phyloP scores from a whole-genome alignment of 805 yeast genomes.

The Hanseniaspora lindneri region DNA sequence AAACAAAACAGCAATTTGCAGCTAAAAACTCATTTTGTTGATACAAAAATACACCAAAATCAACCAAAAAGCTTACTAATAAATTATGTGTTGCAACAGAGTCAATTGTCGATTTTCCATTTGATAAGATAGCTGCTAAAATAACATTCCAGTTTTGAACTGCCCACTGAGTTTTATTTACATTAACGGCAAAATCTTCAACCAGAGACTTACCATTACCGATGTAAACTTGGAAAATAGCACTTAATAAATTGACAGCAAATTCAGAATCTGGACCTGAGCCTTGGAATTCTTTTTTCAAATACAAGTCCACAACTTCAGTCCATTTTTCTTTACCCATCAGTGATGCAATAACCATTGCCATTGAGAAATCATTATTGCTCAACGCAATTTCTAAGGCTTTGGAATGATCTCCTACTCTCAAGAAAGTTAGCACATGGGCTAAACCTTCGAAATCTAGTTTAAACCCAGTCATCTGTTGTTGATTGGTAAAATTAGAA shows the following conservation, averaged over 20 bases:
- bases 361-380: slow-evolving; percentile 63
- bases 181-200: slow-evolving; percentile 35
- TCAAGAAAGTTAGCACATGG: slow-evolving; percentile 32
- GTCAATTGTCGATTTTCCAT: slow-evolving; percentile 22
- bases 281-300: slow-evolving; percentile 34
- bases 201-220: slow-evolving; percentile 50
- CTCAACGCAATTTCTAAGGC: slow-evolving; percentile 55
- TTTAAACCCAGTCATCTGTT: slow-evolving; percentile 23
- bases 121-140: slow-evolving; percentile 31
- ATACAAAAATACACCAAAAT: slow-evolving; percentile 40
- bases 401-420: slow-evolving; percentile 50
- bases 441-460: slow-evolving; percentile 29
- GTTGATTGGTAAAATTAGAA: background rate
- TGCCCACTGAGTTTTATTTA: slow-evolving; percentile 38
- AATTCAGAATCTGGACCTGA: slow-evolving; percentile 30
- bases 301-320: slow-evolving; percentile 46
- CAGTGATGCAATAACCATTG: slow-evolving; percentile 57
- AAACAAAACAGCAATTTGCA: slow-evolving; percentile 36
- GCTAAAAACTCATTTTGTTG: slow-evolving; percentile 29
- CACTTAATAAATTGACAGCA: slow-evolving; percentile 36
- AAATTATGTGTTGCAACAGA: slow-evolving; percentile 11
- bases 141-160: slow-evolving; percentile 41
- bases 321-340: slow-evolving; percentile 52
- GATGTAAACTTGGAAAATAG: slow-evolving; percentile 49
- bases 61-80: slow-evolving; percentile 34